Evolutionary conservation across 2,329 filamentous ascomycete species (phyloP).

Genomic region (Apiospora marii): DNA sequence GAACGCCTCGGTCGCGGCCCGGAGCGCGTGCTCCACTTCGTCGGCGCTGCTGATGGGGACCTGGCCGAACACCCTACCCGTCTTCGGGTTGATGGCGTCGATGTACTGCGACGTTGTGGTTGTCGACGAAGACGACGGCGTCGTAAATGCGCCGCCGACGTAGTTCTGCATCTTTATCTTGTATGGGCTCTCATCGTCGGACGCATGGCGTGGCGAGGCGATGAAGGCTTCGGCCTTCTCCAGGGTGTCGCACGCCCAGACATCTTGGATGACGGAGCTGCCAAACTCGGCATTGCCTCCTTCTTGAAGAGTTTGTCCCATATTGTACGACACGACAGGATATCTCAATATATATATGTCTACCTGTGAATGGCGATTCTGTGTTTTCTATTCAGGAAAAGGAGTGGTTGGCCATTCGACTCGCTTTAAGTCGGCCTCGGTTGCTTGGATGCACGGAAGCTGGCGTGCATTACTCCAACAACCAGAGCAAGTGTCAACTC

Average conservation of each 20-base stretch:
- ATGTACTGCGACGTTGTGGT: slow-evolving; percentile 30
- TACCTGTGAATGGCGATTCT: no score
- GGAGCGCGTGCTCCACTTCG: slow-evolving; percentile 37
- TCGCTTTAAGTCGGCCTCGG: slow-evolving; percentile 13
- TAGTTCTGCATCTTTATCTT: slow-evolving; percentile 35
- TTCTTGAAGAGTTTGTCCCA: not conserved
- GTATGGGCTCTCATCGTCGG: not conserved
- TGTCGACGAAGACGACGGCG: slow-evolving; percentile 24
- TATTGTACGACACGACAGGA: not conserved
- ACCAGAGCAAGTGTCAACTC: not conserved
- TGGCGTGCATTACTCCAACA: not conserved
- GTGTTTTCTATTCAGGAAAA: not conserved
- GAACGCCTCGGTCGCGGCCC: slow-evolving; percentile 37
- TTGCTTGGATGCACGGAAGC: not conserved
- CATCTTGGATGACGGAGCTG: slow-evolving; percentile 24
- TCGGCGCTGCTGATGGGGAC: slow-evolving; percentile 37
- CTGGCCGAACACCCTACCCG: slow-evolving; percentile 36
- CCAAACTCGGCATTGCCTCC: not conserved
- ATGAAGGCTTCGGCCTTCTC: slow-evolving; percentile 39
- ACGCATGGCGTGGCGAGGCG: not conserved
- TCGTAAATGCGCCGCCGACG: slow-evolving; percentile 28
- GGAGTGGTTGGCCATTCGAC: not conserved
- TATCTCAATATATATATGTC: not conserved
- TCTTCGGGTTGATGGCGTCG: slow-evolving; percentile 42
- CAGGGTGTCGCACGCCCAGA: slow-evolving; percentile 39